These are phyloP conservation scores for Tuctoria greenei DNA, from an alignment of 176 grass and related monocot genomes.

Conservation along the genomic window DNA sequence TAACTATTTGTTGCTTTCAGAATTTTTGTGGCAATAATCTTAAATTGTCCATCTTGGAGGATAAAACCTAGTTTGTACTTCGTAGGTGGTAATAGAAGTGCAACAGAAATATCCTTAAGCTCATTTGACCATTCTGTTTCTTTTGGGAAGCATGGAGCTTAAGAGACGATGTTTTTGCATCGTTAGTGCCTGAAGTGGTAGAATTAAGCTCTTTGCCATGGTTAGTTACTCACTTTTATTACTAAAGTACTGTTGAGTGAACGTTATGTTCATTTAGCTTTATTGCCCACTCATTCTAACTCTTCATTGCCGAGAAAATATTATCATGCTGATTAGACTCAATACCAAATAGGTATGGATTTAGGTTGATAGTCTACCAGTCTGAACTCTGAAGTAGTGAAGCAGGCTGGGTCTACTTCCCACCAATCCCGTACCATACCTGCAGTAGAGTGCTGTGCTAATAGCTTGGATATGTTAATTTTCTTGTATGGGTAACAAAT, in stretches of 20 bases:
- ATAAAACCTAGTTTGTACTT: not conserved
- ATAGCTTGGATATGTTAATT: not conserved
- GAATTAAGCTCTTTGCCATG: not conserved
- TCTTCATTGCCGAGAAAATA: not conserved
- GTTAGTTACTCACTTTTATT: constrained; percentile 11
- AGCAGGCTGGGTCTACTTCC: too few species aligned
- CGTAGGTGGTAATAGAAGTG: not conserved
- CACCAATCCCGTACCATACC: too few species aligned
- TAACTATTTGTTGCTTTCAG: not conserved
- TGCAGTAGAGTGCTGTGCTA: not conserved
- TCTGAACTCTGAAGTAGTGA: not conserved
- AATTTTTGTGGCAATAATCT: not conserved
- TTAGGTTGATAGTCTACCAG: not conserved
- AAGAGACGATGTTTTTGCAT: not conserved
- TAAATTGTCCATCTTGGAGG: constrained; percentile 8
- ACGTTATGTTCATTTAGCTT: not conserved
- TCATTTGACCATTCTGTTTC: not conserved
- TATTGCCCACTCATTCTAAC: not conserved
- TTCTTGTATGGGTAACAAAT: constrained; percentile 23
- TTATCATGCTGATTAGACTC: not conserved
- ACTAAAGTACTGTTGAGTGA: not conserved
- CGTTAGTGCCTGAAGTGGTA: not conserved
- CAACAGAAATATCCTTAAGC: not conserved
- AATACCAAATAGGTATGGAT: not conserved
- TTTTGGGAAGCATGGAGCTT: not conserved